Evolutionary conservation across 139 green algal species (phyloP).

Genomic region (Edaphochlamys debaryana): DNA sequence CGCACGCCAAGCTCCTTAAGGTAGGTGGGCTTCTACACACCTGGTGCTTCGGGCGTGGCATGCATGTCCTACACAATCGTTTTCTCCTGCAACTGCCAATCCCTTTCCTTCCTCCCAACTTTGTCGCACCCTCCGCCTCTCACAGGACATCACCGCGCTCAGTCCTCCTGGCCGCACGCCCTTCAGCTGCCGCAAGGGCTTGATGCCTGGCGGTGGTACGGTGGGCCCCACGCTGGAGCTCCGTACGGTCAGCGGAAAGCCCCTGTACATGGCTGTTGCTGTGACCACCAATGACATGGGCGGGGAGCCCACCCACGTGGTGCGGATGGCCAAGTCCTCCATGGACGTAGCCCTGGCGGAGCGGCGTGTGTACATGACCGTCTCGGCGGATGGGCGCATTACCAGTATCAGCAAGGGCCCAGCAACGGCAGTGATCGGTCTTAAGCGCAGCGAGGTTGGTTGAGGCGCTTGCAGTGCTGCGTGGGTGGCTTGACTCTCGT

Average conservation of each 20-base stretch:
- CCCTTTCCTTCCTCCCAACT: no score
- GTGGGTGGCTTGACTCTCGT: no score
- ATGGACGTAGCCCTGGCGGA: not conserved
- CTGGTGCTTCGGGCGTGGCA: no score
- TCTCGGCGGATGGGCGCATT: not conserved
- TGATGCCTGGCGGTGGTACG: no score
- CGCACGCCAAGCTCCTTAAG: constrained; percentile 12
- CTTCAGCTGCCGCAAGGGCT: not conserved
- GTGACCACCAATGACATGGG: not conserved
- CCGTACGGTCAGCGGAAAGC: not conserved
- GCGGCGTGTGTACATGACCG: not conserved
- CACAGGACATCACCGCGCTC: not conserved
- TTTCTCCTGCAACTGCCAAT: no score
- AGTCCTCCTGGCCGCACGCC: not conserved
- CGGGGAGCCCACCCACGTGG: not conserved
- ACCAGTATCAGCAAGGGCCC: not conserved
- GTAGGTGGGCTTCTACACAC: no score
- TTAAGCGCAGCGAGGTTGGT: not conserved
- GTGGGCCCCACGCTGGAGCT: constrained; percentile 26
- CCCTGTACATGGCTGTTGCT: constrained; percentile 6
- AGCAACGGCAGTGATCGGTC: not conserved
- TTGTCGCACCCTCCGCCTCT: no score
- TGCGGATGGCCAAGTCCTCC: constrained; percentile 6
- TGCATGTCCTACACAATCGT: no score
- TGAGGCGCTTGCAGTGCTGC: no score